Evolutionary conservation across 2,329 filamentous ascomycete species (phyloP), one percentile per base, ranked within the genome.

Genomic region (Bipolaris cookei): DNA sequence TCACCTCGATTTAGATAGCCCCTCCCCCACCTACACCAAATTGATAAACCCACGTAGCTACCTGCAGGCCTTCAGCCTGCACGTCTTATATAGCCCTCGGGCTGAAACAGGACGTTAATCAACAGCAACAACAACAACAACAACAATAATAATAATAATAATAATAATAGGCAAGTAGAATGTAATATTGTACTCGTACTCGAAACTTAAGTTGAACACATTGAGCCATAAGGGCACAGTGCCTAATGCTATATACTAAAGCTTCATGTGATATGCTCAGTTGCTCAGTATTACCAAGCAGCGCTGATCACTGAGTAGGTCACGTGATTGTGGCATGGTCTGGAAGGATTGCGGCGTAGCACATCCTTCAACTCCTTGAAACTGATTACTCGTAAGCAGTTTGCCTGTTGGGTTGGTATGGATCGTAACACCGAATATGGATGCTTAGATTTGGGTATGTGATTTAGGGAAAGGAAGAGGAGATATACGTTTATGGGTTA

Each of bases 271-370:
- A 5, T n/a, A 3, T 38, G 37, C 37, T 38, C 37, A 38, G 34
- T 38, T 38, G 10, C 16, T 38, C 16, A 20, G 37, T 20, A 6
- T 3, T 38, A 16, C n/a, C n/a, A n/a, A 37, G 34, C 2, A 4
- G 14, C 16, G 11, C 14, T 37, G 34, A 37, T 37, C 34, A 16
- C 34, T 16, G 4, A 16, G 34, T n/a, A 37, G 34, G 14, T 16
- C 37, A 38, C 37, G 37, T 38, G n/a, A 38, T 10, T 16, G 65
- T 34, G 65, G 69, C 10, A 48, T 61, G 3, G 37, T 38, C n/a
- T 38, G 7, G 37, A 38, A 38, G 37, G 37, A 38, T 20, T 38
- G 37, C 3, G 37, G 37, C 37, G 16, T 16, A 20, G 37, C 37
- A 16, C n/a, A n/a, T n/a, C 10, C 11, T 20, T 10, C 18, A 11